Conservation (phyloP, 306 rosid genomes). For the Acacia crassicarpa region DNA sequence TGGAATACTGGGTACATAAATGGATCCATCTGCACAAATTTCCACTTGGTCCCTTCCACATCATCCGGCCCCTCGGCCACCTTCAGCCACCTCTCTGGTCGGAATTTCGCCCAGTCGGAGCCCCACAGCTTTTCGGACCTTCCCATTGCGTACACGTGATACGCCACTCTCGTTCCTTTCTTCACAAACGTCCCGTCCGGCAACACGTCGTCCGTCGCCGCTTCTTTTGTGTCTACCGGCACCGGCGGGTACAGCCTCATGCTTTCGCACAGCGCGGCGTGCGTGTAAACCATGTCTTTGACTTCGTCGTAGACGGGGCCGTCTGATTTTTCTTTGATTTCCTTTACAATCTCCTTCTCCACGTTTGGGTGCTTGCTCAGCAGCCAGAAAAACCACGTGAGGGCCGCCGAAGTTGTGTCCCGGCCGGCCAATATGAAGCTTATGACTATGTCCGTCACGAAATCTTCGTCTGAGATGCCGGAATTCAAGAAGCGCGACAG, state of each 20-base stretch:
- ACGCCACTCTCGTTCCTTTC: slow-evolving; percentile 55
- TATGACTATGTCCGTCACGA: slow-evolving; percentile 63
- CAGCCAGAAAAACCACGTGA: slow-evolving; percentile 80
- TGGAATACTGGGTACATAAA: slow-evolving; percentile 70
- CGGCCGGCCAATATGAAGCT: slow-evolving; percentile 69
- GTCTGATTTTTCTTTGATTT: slow-evolving; percentile 33
- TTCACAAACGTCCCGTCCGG: slow-evolving; percentile 70
- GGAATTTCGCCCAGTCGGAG: slow-evolving; percentile 59
- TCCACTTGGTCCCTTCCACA: slow-evolving; percentile 37
- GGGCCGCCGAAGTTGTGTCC: slow-evolving; percentile 65
- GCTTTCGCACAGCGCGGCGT: slow-evolving; percentile 80
- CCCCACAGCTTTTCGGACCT: slow-evolving; percentile 67
- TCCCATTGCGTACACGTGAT: slow-evolving; percentile 43
- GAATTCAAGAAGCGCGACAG: slow-evolving; percentile 61
- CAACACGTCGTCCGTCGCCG: slow-evolving; percentile 48
- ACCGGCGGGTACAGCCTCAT: slow-evolving; percentile 83
- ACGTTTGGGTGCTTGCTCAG: slow-evolving; percentile 45
- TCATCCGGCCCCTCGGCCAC: background rate
- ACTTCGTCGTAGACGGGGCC: slow-evolving; percentile 44
- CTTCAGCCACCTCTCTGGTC: slow-evolving; percentile 75
- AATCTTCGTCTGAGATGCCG: slow-evolving; percentile 57
- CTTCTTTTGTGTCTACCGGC: slow-evolving; percentile 52
- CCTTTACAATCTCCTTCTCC: slow-evolving; percentile 51
- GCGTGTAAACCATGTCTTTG: slow-evolving; percentile 69
- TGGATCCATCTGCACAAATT: slow-evolving; percentile 50